phyloP scores from a whole-genome alignment of 495 filamentous ascomycete species.

The Wilcoxina mikolae region DNA sequence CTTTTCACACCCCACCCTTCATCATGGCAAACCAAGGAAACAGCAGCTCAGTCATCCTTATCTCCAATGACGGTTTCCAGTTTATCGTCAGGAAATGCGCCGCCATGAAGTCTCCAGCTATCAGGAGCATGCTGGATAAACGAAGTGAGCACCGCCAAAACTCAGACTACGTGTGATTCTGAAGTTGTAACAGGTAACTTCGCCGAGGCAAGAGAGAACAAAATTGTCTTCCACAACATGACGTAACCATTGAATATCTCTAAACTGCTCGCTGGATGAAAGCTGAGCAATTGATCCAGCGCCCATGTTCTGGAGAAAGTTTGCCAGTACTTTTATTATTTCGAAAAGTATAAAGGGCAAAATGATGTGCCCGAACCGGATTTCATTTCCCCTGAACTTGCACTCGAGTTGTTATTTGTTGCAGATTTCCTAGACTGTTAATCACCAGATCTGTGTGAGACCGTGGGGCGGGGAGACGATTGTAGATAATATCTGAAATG shows the following conservation, averaged over 20 bases:
- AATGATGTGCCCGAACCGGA: slow-evolving; percentile 86
- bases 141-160: slow-evolving; percentile 39
- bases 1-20: not conserved
- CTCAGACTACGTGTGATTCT: not conserved
- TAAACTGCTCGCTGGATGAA: not conserved
- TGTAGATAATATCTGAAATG: no score
- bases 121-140: slow-evolving; percentile 74
- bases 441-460: not conserved
- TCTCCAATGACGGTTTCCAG: slow-evolving; percentile 77
- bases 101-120: slow-evolving; percentile 52
- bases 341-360: slow-evolving; percentile 60
- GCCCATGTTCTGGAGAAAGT: slow-evolving; percentile 76
- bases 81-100: slow-evolving; percentile 71
- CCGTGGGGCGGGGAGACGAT: no score
- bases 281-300: slow-evolving; percentile 32
- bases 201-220: slow-evolving; percentile 24
- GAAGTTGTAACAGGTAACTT: slow-evolving; percentile 19
- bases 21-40: not conserved
- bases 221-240: slow-evolving; percentile 29
- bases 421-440: slow-evolving; percentile 45
- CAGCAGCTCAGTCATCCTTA: slow-evolving; percentile 58
- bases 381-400: slow-evolving; percentile 54
- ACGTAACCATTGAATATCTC: slow-evolving; percentile 8
- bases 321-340: slow-evolving; percentile 82
- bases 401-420: slow-evolving; percentile 67